phyloP scores from a whole-genome alignment of 805 yeast species.

The Kluyveromyces starmeri region DNA sequence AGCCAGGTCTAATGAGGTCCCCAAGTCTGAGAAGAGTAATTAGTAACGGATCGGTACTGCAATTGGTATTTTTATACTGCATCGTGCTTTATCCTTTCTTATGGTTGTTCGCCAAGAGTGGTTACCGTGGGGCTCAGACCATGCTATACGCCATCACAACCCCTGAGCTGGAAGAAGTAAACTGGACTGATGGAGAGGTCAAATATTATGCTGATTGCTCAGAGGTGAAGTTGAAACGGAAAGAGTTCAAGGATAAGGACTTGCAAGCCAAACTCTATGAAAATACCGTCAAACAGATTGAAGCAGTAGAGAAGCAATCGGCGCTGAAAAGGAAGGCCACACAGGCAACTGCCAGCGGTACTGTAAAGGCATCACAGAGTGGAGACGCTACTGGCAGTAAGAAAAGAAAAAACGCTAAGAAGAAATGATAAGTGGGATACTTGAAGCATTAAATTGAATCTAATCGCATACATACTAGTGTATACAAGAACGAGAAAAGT shows the following conservation, averaged over 20 bases:
- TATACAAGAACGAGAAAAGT: no score
- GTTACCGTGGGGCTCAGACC: slow-evolving; percentile 74
- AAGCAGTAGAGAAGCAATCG: slow-evolving; percentile 54
- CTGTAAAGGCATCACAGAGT: background rate
- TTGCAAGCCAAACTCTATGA: slow-evolving; percentile 55
- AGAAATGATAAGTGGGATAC: no score
- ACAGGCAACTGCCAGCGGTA: background rate
- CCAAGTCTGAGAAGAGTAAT: slow-evolving; percentile 73
- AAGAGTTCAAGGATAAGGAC: slow-evolving; percentile 54
- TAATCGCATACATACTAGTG: no score
- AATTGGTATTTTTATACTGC: slow-evolving; percentile 47
- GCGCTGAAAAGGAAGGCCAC: slow-evolving; percentile 54
- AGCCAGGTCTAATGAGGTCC: slow-evolving; percentile 89
- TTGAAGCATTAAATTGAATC: no score
- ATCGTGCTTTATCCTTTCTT: slow-evolving; percentile 68
- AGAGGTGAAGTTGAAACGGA: slow-evolving; percentile 43
- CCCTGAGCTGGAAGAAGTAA: slow-evolving; percentile 54
- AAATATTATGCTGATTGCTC: slow-evolving; percentile 63
- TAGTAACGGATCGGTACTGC: slow-evolving; percentile 64
- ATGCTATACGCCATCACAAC: slow-evolving; percentile 57
- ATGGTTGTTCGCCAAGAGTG: slow-evolving; percentile 72
- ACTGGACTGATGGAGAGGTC: slow-evolving; percentile 46
- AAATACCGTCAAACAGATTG: slow-evolving; percentile 50
- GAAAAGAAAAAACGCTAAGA: no score
- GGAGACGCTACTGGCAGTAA: no score